Evolutionary conservation across 768 basidiomycete species (phyloP).

Genomic region (Pulveroboletus sp.): DNA sequence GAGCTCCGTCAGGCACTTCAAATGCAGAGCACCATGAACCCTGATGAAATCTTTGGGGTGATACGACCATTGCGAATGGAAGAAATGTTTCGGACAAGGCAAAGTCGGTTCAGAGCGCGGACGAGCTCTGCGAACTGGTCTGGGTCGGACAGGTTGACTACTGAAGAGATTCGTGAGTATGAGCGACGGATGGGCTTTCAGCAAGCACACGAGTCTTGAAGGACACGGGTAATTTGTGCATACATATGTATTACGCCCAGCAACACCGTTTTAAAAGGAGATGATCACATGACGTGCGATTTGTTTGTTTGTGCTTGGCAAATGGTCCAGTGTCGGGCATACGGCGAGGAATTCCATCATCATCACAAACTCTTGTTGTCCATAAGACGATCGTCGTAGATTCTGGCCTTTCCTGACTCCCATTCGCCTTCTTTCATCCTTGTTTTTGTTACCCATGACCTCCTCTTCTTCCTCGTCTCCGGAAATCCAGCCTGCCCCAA

Average conservation of each 20-base stretch:
- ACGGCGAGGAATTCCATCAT: conserved; percentile 23
- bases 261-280: not conserved
- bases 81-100: conserved; percentile 79
- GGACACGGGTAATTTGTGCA: conserved; percentile 7
- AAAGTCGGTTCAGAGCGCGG: conserved; percentile 79
- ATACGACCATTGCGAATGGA: conserved; percentile 88
- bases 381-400: conserved; percentile 32
- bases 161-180: conserved; percentile 83
- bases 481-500: conserved; percentile 53
- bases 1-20: conserved; percentile 74
- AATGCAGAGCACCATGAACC: conserved; percentile 81
- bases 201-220: conserved; percentile 22
- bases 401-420: conserved; percentile 24
- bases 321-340: conserved; percentile 11
- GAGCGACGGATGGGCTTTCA: conserved; percentile 87
- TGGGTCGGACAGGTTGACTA: conserved; percentile 82
- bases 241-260: not conserved
- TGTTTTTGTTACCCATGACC: conserved; percentile 46
- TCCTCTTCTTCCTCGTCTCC: conserved; percentile 78
- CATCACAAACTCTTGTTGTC: conserved; percentile 25
- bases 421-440: conserved; percentile 28
- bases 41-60: conserved; percentile 88
- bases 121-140: conserved; percentile 96
- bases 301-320: conserved; percentile 25
- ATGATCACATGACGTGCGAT: conserved; percentile 10